Evolutionary conservation across 345 rosid genomes (phyloP), one percentile per base, ranked within the genome.

Genomic region (Eucalyptus sp.): DNA sequence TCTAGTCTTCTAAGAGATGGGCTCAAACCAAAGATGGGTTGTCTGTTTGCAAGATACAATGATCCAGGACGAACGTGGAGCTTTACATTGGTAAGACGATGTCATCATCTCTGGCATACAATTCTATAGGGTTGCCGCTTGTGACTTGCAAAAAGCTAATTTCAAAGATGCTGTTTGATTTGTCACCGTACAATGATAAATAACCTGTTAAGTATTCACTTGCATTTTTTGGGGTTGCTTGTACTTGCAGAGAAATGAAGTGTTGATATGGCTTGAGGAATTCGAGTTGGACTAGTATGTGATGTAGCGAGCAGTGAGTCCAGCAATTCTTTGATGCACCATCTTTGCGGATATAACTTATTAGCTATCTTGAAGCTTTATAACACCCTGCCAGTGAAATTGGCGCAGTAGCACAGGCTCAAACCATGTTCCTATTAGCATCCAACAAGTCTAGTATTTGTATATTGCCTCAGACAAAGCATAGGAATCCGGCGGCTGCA

Each of bases 1-100:
- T 90, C 94, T 25, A 91, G 88, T 92, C 91, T 96, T 51, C 86
- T 94, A 46, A 91, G 87, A 86, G 97, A 96, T 91, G 97, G 96
- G 88, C 96, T 95, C 88, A 94, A 87, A 91, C 94, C 97, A 50
- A 93, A 88, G 90, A 90, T 7, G 33, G 98, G 98, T 88, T 95
- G 98, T 90, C 89, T 95, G 93, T 95, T 96, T 76, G 98, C 99
- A 62, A 96, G 98, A 86, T 96, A 97, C 93, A 96, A 97, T 90
- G 99, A 96, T 93, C 98, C 97, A 5, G 96, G 98, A 90, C 89
- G 94, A 90, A 97, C 98, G 64, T 89, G 95, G 98, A 93, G 64
- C 93, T 94, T 95, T 89, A 93, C 90, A 83, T 91, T 96, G 98
- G 98, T 97, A 95, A 83, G 90, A 44, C 7, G 24, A 58, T 87